Base-by-base conservation (phyloP, 805 yeast genomes). In the Isabelozyma pseudorhagii region DNA sequence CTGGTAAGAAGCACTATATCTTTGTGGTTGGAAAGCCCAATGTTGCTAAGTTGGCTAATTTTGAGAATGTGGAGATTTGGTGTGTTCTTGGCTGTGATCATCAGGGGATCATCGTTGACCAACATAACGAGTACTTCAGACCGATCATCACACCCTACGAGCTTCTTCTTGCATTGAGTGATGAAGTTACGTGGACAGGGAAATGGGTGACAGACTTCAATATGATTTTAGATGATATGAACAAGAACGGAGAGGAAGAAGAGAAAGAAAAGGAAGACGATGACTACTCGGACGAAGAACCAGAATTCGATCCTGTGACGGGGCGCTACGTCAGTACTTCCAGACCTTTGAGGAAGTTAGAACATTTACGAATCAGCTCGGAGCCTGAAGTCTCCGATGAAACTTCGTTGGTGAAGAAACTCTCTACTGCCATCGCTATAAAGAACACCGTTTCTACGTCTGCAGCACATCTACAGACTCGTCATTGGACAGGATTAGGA, bases 11-110 rank as follows among this genome's bases (percentile, higher is more conserved):
- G 62, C 93, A 89, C 56, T 94, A 94, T 62, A 80, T 90, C 63
- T 91, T 94, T 71, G 98, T 92, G 3, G 98, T 94, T 4, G 99
- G 99, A 9, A 94, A 94, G 66, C 98, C 98, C 8, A 94, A 94
- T 61, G 97, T 94, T 15, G 97, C 99, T 25, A 94, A 94, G 61
- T 74, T 94, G 46, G 99, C 98, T 8, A 94, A 94, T 65, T 94
- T 94, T 63, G 99, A 93, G 54, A 84, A 83, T n/a, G 81, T 94
- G 11, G 98, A 94, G 57, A 79, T 89, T 18, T 94, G 99, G 98
- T 92, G 96, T 61, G 81, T 94, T 10, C 68, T 94, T 11, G 99
- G 99, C 0, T 94, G 99, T 65, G 91, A 96, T 9, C 90, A 91
- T 58, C 92, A 96, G 47, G 99, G 99, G 5, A 85, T 93, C 21